Base-by-base conservation (phyloP, 2,329 filamentous ascomycete species). In the Colletotrichum chrysophilum region DNA sequence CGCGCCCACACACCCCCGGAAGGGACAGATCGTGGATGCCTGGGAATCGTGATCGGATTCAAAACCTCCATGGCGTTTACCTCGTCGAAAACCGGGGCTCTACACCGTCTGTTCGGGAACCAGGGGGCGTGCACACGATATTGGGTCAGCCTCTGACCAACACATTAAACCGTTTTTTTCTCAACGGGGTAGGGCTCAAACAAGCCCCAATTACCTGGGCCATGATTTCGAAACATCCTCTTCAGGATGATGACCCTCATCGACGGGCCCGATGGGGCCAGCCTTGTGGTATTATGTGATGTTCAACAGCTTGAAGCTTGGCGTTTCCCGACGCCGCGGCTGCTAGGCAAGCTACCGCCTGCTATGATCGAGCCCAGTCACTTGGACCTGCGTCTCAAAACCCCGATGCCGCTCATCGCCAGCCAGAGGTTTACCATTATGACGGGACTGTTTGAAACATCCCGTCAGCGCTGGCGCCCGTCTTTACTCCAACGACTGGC, bases 51-150 rank as follows among this genome's bases (percentile, higher is more conserved):
- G 61, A 43, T 8, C n/a, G 10, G 2, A 24, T 36, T 60, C 43
- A 26, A 52, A 72, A 69, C 70, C 64, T 38, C 56, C 43, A 58
- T 75, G 73, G 73, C 73, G 70, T 75, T 64, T 67, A 48, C 55
- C 55, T 60, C 26, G 16, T 64, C 52, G 24, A 24, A n/a, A 32
- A 18, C 36, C 8, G 66, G 67, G n/a, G 26, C 61, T 34, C 28
- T 36, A 34, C 36, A 26, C 66, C 52, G 26, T n/a, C 71, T 56
- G 64, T 58, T 64, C 21, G 70, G 65, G 65, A 75, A 58, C 64
- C 14, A 65, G 30, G 24, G 34, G 30, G 7, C 4, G 55, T 32
- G 34, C 43, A 36, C 58, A 36, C 30, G 30, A 43, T 26, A 36
- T 60, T 21, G 43, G 24, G 21, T 14, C n/a, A 26, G 43, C 56